These are phyloP conservation scores for Anisodus acutangulus DNA, from an alignment of 257 asterid species.

Conservation along the genomic window DNA sequence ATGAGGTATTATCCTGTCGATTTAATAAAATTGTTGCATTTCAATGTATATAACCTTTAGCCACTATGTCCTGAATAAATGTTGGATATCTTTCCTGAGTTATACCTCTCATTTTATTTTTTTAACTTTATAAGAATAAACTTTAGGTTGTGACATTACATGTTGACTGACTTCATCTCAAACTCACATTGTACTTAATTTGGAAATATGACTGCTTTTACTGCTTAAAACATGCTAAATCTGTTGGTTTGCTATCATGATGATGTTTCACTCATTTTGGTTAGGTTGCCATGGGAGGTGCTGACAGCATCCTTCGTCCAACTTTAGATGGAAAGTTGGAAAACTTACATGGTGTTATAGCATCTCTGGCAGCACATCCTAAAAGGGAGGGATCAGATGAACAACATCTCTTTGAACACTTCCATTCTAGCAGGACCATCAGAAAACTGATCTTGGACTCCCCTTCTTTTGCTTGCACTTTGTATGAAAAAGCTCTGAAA, in stretches of 20 bases:
- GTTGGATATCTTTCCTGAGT: neutral
- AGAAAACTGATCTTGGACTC: constrained; percentile 76
- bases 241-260: neutral
- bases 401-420: constrained; percentile 74
- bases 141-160: neutral
- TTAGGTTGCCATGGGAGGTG: constrained; percentile 81
- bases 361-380: constrained; percentile 65
- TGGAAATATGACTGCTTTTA: neutral
- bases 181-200: neutral
- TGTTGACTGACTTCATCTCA: neutral
- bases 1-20: constrained; percentile 59
- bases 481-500: constrained; percentile 77
- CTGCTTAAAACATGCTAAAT: constrained; percentile 8
- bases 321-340: constrained; percentile 61
- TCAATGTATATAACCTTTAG: neutral
- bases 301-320: constrained; percentile 69
- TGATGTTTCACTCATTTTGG: neutral
- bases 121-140: neutral
- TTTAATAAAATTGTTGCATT: neutral
- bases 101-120: neutral
- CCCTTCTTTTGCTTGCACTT: constrained; percentile 70
- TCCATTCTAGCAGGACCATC: constrained; percentile 80
- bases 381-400: constrained; percentile 56
- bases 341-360: constrained; percentile 60
- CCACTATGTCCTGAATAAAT: neutral